Evolutionary conservation across 179 eudicot species (phyloP), one percentile per base, ranked within the genome.

Genomic region (Pouteria campechiana): DNA sequence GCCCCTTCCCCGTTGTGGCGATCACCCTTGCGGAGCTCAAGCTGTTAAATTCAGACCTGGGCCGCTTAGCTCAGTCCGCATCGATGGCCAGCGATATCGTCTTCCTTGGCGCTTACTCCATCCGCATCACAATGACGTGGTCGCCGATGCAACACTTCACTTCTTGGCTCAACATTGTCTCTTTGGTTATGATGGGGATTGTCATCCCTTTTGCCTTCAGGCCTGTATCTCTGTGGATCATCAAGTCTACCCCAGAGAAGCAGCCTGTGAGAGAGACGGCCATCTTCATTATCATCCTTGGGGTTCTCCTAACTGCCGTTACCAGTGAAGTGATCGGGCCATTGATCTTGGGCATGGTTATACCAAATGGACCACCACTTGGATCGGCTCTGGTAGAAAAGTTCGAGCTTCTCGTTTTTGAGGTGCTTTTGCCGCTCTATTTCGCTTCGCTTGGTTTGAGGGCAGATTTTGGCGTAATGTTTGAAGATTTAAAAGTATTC

Each of bases 331-430:
- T 43, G 31, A 43, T 64, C 16, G 82, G 82, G 64, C 64, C 11
- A 49, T 44, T 10, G 20, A 52, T 16, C 39, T 46, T 70, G 10
- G 76, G 72, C 30, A 38, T 70, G 44, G 64, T 65, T 14, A 57
- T 70, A 34, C 72, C 76, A 0, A 68, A 70, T 65, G 76, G 76
- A 28, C 76, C 76, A 7, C 76, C 70, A 12, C 25, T 72, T 6
- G 74, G 74, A 20, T 58, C 56, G 25, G 70, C 78, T 25, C 20
- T 76, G 30, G 61, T 65, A 1, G 78, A 72, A 33, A 72, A 44
- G 55, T 70, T 76, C 7, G 83, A 76, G 22, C 51, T 65, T 39
- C 52, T 76, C 30, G 75, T 76, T n/a, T 68, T 75, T 9, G 53
- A 54, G 31, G 61, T 67, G 7, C 45, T 76, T 4, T 54, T 76